Conservation (phyloP, 257 asterid species). For the Misopates orontium region DNA sequence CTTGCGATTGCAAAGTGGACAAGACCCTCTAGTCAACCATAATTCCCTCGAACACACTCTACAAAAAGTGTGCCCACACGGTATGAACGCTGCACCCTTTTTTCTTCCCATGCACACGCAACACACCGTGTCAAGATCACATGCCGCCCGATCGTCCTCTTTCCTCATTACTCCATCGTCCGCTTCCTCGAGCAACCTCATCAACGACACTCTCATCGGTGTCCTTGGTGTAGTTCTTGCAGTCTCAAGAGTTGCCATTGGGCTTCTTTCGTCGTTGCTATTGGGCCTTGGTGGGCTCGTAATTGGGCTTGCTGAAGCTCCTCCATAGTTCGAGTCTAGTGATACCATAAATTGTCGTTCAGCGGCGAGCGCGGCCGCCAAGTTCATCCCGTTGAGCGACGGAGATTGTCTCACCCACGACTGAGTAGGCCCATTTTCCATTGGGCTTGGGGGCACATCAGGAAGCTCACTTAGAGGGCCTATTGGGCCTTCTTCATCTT, state of each 20-base stretch:
- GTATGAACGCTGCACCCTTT: constrained; percentile 89
- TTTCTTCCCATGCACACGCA: constrained; percentile 97
- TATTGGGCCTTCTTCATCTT: constrained; percentile 27
- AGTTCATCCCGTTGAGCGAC: constrained; percentile 56
- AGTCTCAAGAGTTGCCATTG: constrained; percentile 8
- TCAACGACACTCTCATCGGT: constrained; percentile 71
- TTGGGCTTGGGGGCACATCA: no score
- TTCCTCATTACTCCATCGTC: constrained; percentile 45
- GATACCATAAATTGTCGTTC: constrained; percentile 71
- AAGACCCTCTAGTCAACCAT: constrained; percentile 81
- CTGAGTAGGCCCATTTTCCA: constrained; percentile 28
- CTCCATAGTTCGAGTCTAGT: constrained; percentile 33
- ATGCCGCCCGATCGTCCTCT: constrained; percentile 31
- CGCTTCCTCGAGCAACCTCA: constrained; percentile 79
- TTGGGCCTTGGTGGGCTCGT: constrained; percentile 34
- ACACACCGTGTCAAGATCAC: constrained; percentile 53
- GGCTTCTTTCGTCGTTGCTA: constrained; percentile 10
- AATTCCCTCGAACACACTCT: constrained; percentile 88
- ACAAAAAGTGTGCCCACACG: constrained; percentile 97
- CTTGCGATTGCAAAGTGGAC: constrained; percentile 89
- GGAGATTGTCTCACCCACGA: constrained; percentile 42
- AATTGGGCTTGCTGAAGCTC: constrained; percentile 21
- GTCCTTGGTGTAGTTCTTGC: constrained; percentile 31
- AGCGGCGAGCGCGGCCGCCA: constrained; percentile 85
- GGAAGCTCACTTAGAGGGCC: constrained; percentile 24